Evolutionary conservation across 78 protist species (phyloP), one percentile per base, ranked within the genome.

Genomic region (Chrysochromulina parva): DNA sequence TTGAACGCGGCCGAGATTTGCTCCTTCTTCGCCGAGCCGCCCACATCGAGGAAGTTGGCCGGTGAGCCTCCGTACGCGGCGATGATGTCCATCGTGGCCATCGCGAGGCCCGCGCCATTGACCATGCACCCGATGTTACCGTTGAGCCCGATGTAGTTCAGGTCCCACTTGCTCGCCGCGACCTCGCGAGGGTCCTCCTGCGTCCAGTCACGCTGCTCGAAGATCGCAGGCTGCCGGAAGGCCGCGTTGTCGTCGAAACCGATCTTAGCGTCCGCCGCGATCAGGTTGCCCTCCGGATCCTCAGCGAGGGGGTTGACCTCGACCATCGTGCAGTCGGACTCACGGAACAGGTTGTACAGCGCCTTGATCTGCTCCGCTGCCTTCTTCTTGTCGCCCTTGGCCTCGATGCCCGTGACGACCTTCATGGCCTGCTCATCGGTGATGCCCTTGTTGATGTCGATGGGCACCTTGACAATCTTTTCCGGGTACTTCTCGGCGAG

Each of bases 11-110:
- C 97, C 13, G 88, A 85, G 48, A 98, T 98, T 67, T 95, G 96
- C 58, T 93, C 69, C 52, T 24, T 13, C 62, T 58, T 58, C 52
- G 76, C 85, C 19, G 76, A 10, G 53, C 99, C 99, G 48, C 99
- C 99, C 52, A 98, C 97, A 90, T 98, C 99, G 22, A 98, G 90
- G 92, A 98, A 98, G 98, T 98, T 98, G 71, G 99, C 99, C 14
- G 99, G 99, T 57, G 17, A 9, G 59, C 99, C 99, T 38, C 99
- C 99, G 80, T 94, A 62, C 24, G 93, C 93, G 88, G 93, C 90
- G 90, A 97, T 96, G 94, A 96, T 95, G 95, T 98, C 99, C 99
- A 98, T 97, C 67, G 99, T 98, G 62, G 99, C 99, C 99, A 98
- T 98, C 52, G 99, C 99, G 53, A 98, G 96, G 24, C 99, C 99